Evolutionary conservation across 2,329 filamentous ascomycete species (phyloP).

Genomic region (Penicillium sp.): DNA sequence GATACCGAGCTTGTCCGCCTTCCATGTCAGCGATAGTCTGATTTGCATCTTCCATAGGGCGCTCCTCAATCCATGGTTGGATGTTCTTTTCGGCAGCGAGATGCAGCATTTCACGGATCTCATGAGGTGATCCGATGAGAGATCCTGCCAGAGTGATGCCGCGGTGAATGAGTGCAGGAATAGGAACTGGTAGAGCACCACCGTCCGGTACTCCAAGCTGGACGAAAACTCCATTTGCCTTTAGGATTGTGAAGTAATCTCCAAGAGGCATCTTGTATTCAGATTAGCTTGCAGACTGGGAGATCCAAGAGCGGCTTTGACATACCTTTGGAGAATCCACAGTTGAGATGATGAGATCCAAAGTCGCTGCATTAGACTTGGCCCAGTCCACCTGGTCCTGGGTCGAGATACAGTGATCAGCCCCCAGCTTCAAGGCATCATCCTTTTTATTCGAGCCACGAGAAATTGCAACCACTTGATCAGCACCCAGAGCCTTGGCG

Average conservation of each 20-base stretch:
- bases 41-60: background rate
- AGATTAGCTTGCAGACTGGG: background rate
- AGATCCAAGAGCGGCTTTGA: background rate
- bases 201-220: background rate
- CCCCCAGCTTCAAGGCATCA: constrained; percentile 3
- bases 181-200: background rate
- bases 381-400: background rate
- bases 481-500: constrained; percentile 5
- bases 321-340: background rate
- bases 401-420: background rate
- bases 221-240: background rate
- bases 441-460: constrained; percentile 1
- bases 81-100: background rate
- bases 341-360: constrained; percentile 7
- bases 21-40: background rate
- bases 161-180: background rate
- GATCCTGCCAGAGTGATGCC: background rate
- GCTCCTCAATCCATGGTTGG: background rate
- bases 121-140: background rate
- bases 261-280: background rate
- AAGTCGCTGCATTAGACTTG: background rate
- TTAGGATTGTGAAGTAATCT: background rate
- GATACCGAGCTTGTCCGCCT: background rate
- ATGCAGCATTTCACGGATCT: background rate
- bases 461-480: constrained; percentile 3